Evolutionary conservation across 352 stramenopile species (phyloP), one percentile per base, ranked within the genome.

Genomic region (Sclerospora graminicola): DNA sequence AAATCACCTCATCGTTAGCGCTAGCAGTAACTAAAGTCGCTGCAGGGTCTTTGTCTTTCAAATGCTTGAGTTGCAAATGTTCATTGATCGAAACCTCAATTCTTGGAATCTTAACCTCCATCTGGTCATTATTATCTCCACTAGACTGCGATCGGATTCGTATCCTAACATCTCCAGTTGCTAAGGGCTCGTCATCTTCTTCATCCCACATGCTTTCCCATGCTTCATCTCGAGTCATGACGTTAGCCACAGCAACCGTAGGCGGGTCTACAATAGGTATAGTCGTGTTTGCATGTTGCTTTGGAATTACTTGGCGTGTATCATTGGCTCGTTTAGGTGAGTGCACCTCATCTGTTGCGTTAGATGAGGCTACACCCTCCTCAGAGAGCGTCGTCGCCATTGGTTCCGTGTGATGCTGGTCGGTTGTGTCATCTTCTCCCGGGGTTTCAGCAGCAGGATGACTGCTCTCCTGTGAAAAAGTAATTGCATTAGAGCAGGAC

Each of bases 141-240:
- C 18, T 18, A 48, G 48, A 59, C 5, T 63, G 54, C 9, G 54
- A 45, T 50, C 41, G 50, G 20, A 55, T 59, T 16, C 26, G 47
- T 44, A 55, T 62, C 40, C 39, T 43, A 32, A 57, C 45, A 23
- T 45, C 39, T 14, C 38, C 41, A 30, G 40, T 11, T 38, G 76
- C 63, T 13, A 52, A 51, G 5, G 26, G 45, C 27, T 79, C 68
- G n/a, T 71, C 63, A 19, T 58, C 44, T 18, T 82, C 57, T 20
- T 86, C 58, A 20, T 67, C 74, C 64, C 64, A 82, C 69, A 89
- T 76, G 29, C 78, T 89, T 26, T 89, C 78, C 42, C 71, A 87
- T 0, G 78, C 78, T 54, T 89, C 78, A 38, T 89, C 78, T 32
- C 78, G 58, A 27, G 74, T 87, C 38, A 84, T 66, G 4, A 55